Evolutionary conservation across 768 basidiomycete species (phyloP).

Genomic region (Leucosporidium yakuticum): DNA sequence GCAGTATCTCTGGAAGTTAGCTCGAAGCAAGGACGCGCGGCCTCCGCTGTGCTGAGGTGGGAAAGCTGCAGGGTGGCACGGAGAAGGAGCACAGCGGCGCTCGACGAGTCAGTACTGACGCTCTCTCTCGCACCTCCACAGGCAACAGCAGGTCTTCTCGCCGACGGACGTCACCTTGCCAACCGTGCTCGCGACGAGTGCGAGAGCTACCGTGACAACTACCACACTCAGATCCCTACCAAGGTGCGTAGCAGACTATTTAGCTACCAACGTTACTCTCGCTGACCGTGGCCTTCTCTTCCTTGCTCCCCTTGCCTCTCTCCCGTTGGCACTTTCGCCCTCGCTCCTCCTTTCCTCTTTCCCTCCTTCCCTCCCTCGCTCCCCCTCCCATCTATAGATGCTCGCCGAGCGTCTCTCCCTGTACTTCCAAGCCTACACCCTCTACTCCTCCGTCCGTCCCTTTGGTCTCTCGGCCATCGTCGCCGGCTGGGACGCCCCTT

Average conservation of each 20-base stretch:
- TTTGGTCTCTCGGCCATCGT: slow-evolving; percentile 93
- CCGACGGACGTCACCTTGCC: slow-evolving; percentile 83
- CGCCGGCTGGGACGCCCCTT: slow-evolving; percentile 50
- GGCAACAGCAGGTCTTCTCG: slow-evolving; percentile 89
- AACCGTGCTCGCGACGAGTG: slow-evolving; percentile 82
- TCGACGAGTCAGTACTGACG: not conserved
- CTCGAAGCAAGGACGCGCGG: too few species aligned
- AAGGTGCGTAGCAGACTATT: slow-evolving; percentile 53
- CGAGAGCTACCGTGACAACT: slow-evolving; percentile 61
- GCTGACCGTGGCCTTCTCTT: not conserved
- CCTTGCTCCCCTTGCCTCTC: not conserved
- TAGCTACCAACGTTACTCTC: not conserved
- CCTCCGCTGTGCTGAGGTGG: too few species aligned
- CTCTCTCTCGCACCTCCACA: slow-evolving; percentile 40
- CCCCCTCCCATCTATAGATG: slow-evolving; percentile 45
- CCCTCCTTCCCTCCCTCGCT: not conserved
- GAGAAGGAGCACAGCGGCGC: not conserved
- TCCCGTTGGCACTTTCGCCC: not conserved
- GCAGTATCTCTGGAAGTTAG: not conserved
- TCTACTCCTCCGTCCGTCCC: slow-evolving; percentile 95
- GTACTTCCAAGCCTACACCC: slow-evolving; percentile 92
- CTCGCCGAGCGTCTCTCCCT: slow-evolving; percentile 71
- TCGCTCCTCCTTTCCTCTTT: not conserved
- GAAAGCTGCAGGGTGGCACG: too few species aligned
- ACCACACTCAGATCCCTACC: slow-evolving; percentile 66